Conservation (phyloP, 306 rosid species). For the Prinsepia uniflora region DNA sequence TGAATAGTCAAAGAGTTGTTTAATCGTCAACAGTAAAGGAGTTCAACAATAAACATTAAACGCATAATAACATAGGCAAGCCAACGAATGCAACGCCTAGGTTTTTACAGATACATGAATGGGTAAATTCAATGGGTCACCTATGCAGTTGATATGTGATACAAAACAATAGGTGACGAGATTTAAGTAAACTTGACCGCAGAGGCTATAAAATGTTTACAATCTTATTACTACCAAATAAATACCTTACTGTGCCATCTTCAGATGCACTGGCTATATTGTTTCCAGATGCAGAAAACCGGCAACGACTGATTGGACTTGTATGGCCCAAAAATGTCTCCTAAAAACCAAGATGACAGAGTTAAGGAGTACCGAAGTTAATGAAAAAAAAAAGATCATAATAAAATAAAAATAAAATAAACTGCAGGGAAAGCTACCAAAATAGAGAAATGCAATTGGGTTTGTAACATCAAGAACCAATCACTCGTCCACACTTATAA, state of each 20-base stretch:
- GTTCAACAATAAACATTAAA: constrained; percentile 3
- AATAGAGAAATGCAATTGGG: background rate
- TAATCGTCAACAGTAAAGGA: constrained; percentile 9
- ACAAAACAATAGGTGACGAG: constrained; percentile 11
- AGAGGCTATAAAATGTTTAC: background rate
- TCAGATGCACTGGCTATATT: constrained; percentile 95
- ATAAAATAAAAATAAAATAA: background rate
- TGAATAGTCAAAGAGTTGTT: background rate
- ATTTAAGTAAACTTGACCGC: background rate
- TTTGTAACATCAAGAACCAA: background rate
- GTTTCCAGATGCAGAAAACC: constrained; percentile 89
- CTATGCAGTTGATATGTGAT: constrained; percentile 16
- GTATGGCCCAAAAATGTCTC: constrained; percentile 98
- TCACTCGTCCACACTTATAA: constrained; percentile 2
- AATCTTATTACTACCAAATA: constrained; percentile 9
- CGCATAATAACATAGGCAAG: constrained; percentile 15
- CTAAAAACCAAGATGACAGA: constrained; percentile 46
- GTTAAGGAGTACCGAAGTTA: constrained; percentile 27
- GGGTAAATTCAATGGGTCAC: background rate
- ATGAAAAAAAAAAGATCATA: background rate
- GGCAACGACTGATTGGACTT: constrained; percentile 84
- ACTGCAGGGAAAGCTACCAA: background rate
- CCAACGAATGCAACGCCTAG: constrained; percentile 2
- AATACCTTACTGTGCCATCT: constrained; percentile 93
- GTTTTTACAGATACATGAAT: background rate